Base-by-base conservation (phyloP, 2,329 filamentous ascomycete species). In the Cercospora sp. region DNA sequence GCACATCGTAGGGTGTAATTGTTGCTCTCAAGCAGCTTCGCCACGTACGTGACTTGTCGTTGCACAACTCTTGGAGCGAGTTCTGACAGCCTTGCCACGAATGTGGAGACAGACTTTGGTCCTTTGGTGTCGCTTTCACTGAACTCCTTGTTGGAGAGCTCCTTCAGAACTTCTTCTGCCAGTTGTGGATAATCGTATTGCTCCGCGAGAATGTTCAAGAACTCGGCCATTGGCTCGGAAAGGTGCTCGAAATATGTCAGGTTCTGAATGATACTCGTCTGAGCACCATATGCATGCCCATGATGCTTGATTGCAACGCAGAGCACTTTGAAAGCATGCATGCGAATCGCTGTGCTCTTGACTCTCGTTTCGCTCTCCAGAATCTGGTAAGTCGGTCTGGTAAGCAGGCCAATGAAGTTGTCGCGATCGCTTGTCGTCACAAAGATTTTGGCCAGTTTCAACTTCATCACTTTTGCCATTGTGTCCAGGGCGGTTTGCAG, bases 211-310 rank as follows among this genome's bases (percentile, higher is more conserved):
- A 98, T 99, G 75, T 98, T 93, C 4, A 99, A 83, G 75, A 99
- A 97, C 79, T 99, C 96, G 33, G 95, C 95, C 95, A 99, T 99
- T 1, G 95, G 95, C 77, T 99, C 95, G 0, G 95, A 94, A n/a
- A 99, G 83, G 80, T 99, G 95, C 81, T 99, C 95, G 75, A 98
- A 99, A 79, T 99, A 99, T 5, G 95, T 97, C 73, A 99, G 82
- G 77, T 95, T 98, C 79, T 99, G 95, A 64, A 98, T 94, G 75
- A 99, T 97, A 57, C 94, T 97, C 59, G 97, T 98, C 85, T 99
- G 95, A 1, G 95, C 95, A 62, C 92, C 94, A 78, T 97, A 97
- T 73, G 91, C 95, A 80, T 99, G 95, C 1, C 95, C 95, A 78
- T 99, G 95, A 77, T 98, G 94, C 82, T 99, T 99, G 68, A 99